These are phyloP conservation scores for Hippophae gyantsensis DNA, from an alignment of 306 rosid species.

Conservation along the genomic window DNA sequence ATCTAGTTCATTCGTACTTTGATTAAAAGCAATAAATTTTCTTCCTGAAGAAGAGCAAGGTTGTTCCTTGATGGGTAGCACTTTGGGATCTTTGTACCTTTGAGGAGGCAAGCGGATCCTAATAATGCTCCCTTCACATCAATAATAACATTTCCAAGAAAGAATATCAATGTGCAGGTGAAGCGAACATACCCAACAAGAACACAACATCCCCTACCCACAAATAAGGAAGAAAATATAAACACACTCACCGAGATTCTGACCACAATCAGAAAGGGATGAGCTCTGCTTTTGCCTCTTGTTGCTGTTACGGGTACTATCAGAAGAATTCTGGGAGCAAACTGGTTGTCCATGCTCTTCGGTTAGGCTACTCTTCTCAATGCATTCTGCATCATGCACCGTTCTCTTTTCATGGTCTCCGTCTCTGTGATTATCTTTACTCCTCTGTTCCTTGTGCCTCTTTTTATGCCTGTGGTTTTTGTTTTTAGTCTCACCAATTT, in stretches of 20 bases:
- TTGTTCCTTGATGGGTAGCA: slow-evolving; percentile 12
- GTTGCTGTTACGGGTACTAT: slow-evolving; percentile 22
- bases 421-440: slow-evolving; percentile 7
- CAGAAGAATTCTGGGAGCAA: slow-evolving; percentile 25
- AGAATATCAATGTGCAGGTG: slow-evolving; percentile 24
- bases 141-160: slow-evolving; percentile 20
- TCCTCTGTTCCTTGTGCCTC: slow-evolving; percentile 17
- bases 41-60: slow-evolving; percentile 11
- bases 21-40: background rate
- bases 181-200: slow-evolving; percentile 25
- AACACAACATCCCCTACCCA: slow-evolving; percentile 12
- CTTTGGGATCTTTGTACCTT: slow-evolving; percentile 19
- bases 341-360: slow-evolving; percentile 21
- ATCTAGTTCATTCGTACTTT: slow-evolving; percentile 2
- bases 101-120: slow-evolving; percentile 25
- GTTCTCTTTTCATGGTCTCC: slow-evolving; percentile 12
- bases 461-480: slow-evolving; percentile 9
- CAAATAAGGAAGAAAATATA: slow-evolving; percentile 17
- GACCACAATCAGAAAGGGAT: slow-evolving; percentile 7
- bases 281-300: slow-evolving; percentile 19
- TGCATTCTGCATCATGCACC: slow-evolving; percentile 8
- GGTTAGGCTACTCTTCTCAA: slow-evolving; percentile 23
- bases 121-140: slow-evolving; percentile 19
- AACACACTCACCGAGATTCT: slow-evolving; percentile 21
- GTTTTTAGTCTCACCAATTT: slow-evolving; percentile 12